Base-by-base conservation (phyloP, 2,329 filamentous ascomycete genomes). In the Hymenoscyphus salicellus region DNA sequence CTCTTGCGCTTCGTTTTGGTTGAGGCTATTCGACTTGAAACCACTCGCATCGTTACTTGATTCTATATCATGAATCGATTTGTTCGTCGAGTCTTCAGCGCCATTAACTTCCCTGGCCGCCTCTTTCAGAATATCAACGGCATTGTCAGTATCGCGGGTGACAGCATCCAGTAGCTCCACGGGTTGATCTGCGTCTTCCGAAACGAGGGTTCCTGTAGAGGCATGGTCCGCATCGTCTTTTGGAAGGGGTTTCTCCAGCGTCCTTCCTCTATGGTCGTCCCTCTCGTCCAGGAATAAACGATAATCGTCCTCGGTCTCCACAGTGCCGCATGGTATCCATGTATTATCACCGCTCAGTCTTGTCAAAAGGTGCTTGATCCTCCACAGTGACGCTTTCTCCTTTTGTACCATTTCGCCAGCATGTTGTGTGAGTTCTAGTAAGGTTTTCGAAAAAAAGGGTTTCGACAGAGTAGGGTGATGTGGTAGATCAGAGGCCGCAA, bases 301-400 rank as follows among this genome's bases (percentile, higher is more conserved):
- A 62, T 81, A 77, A 70, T 89, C 86, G 69, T 84, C 80, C 5
- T 82, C 78, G 0, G 82, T 82, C 43, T 87, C 77, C 77, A 89
- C 83, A 68, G 81, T 78, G 57, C 82, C 81, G 72, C 86, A 88
- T 7, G 86, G 86, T 55, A 84, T 82, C 86, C 87, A 89, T 16
- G 85, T 86, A 67, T 88, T 85, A 75, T 96, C 92, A 36, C 92
- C 92, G 58, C 89, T 86, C 8, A 95, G 82, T 68, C 86, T 85
- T 36, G 89, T 90, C 69, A 92, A 82, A 60, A 95, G 78, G 69
- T 89, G 86, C 74, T 92, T 92, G 57, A 92, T 87, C 71, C 86
- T 87, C 85, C 89, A 91, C 11, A 94, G 79, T 5, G 88, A 87
- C 30, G 81, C 80, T 67, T 90, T 90, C 74, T 95, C 92, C 73